Base-by-base conservation (phyloP, 139 green algal species). In the Trebouxia sp. region DNA sequence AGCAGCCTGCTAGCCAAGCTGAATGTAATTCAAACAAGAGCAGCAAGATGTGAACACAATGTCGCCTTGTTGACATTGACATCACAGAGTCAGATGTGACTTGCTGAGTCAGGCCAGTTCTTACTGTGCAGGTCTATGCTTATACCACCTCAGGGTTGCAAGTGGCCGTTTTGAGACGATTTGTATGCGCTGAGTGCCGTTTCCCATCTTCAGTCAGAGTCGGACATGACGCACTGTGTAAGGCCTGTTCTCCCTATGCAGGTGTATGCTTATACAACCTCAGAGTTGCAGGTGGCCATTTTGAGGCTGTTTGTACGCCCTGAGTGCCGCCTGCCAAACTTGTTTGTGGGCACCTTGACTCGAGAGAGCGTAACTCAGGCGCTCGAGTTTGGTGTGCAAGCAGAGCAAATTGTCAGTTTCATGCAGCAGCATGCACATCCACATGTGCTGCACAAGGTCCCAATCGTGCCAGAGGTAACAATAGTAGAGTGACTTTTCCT, bases 191-290 rank as follows among this genome's bases (percentile, higher is more conserved):
- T 17, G 94, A 98, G 72, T 92, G 84, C 41, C 48, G 92, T 39
- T 91, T 97, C 81, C 94, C 94, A n/a, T n/a, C n/a, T n/a, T n/a
- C n/a, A n/a, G n/a, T n/a, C n/a, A n/a, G n/a, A n/a, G n/a, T n/a
- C n/a, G n/a, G n/a, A n/a, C n/a, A n/a, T n/a, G n/a, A n/a, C n/a
- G n/a, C n/a, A n/a, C n/a, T n/a, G n/a, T n/a, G n/a, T n/a, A n/a
- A n/a, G n/a, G n/a, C n/a, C 47, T 53, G n/a, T 43, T 67, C 26
- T 20, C 14, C 56, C 56, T 69, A 65, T 58, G 70, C 90, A 96
- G 92, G 88, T 97, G 81, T 96, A 97, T 76, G 94, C 93, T 0
- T 96, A 97, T 85, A 96, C 92, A 3, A 84, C 81, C 30, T 95
- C 88, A 1, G 47, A 83, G 8, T 56, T 96, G 14, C 88, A 93